Evolutionary conservation across 1,284 basidiomycete species (phyloP).

Genomic region (Heterobasidion parviporum): DNA sequence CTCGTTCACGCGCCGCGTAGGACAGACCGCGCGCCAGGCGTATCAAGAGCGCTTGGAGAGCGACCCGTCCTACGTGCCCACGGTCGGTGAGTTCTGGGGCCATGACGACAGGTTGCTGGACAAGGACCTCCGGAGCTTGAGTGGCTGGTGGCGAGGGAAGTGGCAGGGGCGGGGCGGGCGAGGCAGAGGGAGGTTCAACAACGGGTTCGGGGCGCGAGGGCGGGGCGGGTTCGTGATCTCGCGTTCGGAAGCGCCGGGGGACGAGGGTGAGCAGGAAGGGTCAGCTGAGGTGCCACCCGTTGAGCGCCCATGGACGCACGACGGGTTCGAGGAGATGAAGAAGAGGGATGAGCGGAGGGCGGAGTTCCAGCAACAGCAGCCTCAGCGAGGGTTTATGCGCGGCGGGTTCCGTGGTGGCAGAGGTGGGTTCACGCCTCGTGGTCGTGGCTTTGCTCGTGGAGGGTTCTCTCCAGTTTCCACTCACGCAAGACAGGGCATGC

Average conservation of each 20-base stretch:
- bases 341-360: constrained; percentile 52
- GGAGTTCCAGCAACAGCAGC: neutral
- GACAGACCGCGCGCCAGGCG: constrained; percentile 61
- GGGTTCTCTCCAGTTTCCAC: constrained; percentile 16
- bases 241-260: neutral
- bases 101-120: constrained; percentile 81
- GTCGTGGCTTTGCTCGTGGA: constrained; percentile 9
- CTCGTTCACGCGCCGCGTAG: constrained; percentile 27
- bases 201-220: constrained; percentile 31
- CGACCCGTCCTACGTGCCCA: constrained; percentile 82
- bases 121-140: constrained; percentile 66
- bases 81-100: constrained; percentile 85
- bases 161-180: constrained; percentile 61
- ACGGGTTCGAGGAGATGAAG: constrained; percentile 80
- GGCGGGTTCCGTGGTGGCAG: constrained; percentile 35
- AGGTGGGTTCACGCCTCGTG: constrained; percentile 31
- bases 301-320: constrained; percentile 69
- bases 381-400: constrained; percentile 18
- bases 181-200: constrained; percentile 37
- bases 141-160: constrained; percentile 75
- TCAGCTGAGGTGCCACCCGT: constrained; percentile 39
- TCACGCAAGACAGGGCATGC: constrained; percentile 20
- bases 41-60: constrained; percentile 70
- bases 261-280: neutral
- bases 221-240: constrained; percentile 30